These are phyloP conservation scores for Phytophthora syringae DNA, from an alignment of 352 stramenopile species.

Conservation along the genomic window DNA sequence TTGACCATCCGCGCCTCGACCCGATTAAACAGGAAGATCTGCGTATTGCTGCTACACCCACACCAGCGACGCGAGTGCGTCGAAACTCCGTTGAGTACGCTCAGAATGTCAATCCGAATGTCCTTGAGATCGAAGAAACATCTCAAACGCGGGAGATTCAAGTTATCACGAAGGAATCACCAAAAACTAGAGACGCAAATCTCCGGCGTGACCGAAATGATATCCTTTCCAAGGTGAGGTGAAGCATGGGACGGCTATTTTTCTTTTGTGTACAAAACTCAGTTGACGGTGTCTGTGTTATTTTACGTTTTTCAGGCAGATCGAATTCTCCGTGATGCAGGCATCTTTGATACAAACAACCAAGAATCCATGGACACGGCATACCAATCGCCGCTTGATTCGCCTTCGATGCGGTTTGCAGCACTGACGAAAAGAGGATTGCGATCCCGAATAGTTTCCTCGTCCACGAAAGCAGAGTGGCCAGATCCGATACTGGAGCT, in stretches of 20 bases:
- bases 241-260: not conserved
- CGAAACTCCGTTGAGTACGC: slow-evolving; percentile 17
- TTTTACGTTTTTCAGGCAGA: slow-evolving; percentile 45
- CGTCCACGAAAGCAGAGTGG: slow-evolving; percentile 55
- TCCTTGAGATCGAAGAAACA: not conserved
- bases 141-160: slow-evolving; percentile 4
- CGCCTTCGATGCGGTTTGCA: slow-evolving; percentile 10
- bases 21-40: slow-evolving; percentile 31
- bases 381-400: slow-evolving; percentile 18
- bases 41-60: slow-evolving; percentile 25
- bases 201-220: slow-evolving; percentile 42
- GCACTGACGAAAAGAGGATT: slow-evolving; percentile 17
- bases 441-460: slow-evolving; percentile 23
- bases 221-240: slow-evolving; percentile 42
- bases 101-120: slow-evolving; percentile 1
- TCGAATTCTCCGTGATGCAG: slow-evolving; percentile 52
- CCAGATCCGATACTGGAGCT: slow-evolving; percentile 72
- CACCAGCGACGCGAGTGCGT: not conserved
- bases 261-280: not conserved
- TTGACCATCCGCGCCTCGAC: slow-evolving; percentile 3
- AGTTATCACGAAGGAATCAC: slow-evolving; percentile 15
- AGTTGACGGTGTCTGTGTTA: not conserved
- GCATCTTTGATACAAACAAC: slow-evolving; percentile 35
- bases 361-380: slow-evolving; percentile 6
- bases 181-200: slow-evolving; percentile 35